Conservation (phyloP, 1,139 yeast genomes). For the Nakaseomyces uthaithaninus region DNA sequence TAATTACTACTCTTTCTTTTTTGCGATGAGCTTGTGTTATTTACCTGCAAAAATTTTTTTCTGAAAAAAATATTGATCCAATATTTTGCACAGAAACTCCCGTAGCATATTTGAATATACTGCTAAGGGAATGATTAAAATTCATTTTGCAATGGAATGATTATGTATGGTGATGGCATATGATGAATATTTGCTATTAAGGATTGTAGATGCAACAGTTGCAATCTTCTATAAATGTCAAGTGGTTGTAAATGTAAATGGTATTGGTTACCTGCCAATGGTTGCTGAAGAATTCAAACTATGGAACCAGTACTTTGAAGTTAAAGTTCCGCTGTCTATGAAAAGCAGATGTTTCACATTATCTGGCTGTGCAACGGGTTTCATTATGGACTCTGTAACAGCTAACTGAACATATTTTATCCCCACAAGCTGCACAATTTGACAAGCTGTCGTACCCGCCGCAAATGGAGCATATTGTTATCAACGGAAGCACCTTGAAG, state of each 20-base stretch:
- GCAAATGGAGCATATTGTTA: slow-evolving; percentile 30
- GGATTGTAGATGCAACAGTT: too few relatives aligned
- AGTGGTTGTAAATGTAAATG: too few relatives aligned
- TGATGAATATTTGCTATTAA: too few relatives aligned
- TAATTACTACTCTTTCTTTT: neutral
- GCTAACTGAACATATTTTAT: slow-evolving; percentile 29
- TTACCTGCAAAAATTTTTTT: neutral
- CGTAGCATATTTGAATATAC: neutral
- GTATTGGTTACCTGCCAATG: too few relatives aligned
- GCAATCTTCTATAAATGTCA: too few relatives aligned
- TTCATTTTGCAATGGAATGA: too few relatives aligned
- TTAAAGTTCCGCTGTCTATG: too few relatives aligned
- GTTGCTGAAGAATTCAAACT: too few relatives aligned
- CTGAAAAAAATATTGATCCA: neutral
- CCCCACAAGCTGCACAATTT: slow-evolving; percentile 30
- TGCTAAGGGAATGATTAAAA: too few relatives aligned
- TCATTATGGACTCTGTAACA: slow-evolving; percentile 31
- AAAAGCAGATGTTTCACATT: neutral
- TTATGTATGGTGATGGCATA: too few relatives aligned
- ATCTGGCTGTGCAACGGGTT: slow-evolving; percentile 24
- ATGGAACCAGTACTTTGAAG: too few relatives aligned
- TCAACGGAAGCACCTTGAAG: slow-evolving; percentile 30
- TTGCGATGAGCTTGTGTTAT: slow-evolving; percentile 6
- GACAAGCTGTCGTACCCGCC: slow-evolving; percentile 31
- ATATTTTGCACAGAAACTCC: neutral